phyloP scores from a whole-genome alignment of 306 rosid species.

The Ormosia semicastrata region DNA sequence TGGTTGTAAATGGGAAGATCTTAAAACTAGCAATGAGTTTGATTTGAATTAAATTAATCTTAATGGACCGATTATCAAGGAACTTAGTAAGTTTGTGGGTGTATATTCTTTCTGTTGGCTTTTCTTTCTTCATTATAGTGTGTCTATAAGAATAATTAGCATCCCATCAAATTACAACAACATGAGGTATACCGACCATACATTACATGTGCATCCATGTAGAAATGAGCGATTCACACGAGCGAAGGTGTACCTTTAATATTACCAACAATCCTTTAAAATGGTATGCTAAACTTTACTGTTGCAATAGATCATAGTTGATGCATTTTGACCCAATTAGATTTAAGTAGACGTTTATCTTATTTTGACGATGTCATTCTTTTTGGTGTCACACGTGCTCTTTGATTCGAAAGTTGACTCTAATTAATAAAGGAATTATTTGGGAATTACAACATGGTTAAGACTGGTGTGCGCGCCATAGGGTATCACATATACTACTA shows the following conservation, averaged over 20 bases:
- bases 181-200: not conserved
- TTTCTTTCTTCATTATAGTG: not conserved
- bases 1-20: constrained; percentile 37
- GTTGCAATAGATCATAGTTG: not conserved
- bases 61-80: constrained; percentile 4
- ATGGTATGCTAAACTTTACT: not conserved
- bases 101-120: constrained; percentile 1
- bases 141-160: not conserved
- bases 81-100: not conserved
- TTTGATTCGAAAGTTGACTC: constrained; percentile 56
- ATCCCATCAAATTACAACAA: not conserved
- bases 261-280: not conserved
- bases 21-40: constrained; percentile 11
- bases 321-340: constrained; percentile 26
- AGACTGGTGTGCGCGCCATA: not conserved
- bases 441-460: constrained; percentile 39
- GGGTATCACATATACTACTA: not conserved
- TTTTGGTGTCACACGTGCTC: constrained; percentile 38
- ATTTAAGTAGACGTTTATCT: not conserved
- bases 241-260: not conserved
- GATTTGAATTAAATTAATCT: constrained; percentile 22
- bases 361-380: constrained; percentile 3
- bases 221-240: not conserved
- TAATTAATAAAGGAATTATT: constrained; percentile 34
- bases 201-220: not conserved